phyloP scores from a whole-genome alignment of 1,139 yeast species.

The Yamadazyma friedrichii region DNA sequence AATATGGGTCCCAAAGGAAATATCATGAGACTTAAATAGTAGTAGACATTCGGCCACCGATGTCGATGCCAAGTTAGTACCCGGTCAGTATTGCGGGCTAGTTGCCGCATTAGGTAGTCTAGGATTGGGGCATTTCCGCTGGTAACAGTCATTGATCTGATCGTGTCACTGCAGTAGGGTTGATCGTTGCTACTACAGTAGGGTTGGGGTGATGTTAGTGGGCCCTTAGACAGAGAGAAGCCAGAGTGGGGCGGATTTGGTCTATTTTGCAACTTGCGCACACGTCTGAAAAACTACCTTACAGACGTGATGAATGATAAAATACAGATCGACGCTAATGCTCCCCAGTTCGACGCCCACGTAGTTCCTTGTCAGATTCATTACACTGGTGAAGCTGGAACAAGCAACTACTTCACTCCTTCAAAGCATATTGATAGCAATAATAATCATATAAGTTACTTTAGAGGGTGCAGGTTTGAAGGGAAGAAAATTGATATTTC shows the following conservation, averaged over 20 bases:
- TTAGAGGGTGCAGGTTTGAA: conserved; percentile 40
- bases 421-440: conserved; percentile 25
- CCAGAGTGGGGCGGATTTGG: too few species aligned
- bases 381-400: conserved; percentile 38
- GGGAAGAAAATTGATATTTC: conserved; percentile 27
- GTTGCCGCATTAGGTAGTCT: neutral
- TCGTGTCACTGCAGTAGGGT: too few species aligned
- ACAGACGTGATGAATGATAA: conserved; percentile 13
- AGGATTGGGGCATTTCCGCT: too few species aligned
- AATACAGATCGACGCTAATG: conserved; percentile 10
- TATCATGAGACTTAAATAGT: conserved; percentile 1
- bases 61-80: neutral
- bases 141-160: too few species aligned
- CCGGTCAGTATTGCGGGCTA: neutral
- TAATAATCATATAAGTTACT: conserved; percentile 27
- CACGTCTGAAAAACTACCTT: too few species aligned
- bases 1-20: neutral
- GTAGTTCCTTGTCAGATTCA: conserved; percentile 42
- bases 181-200: too few species aligned
- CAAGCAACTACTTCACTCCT: conserved; percentile 35
- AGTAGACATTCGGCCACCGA: neutral
- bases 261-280: too few species aligned
- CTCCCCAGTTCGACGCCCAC: conserved; percentile 23
- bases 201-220: too few species aligned
- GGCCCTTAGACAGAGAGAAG: too few species aligned